Conservation (phyloP, 2,329 filamentous ascomycete species). For the Epicoccum nigrum region DNA sequence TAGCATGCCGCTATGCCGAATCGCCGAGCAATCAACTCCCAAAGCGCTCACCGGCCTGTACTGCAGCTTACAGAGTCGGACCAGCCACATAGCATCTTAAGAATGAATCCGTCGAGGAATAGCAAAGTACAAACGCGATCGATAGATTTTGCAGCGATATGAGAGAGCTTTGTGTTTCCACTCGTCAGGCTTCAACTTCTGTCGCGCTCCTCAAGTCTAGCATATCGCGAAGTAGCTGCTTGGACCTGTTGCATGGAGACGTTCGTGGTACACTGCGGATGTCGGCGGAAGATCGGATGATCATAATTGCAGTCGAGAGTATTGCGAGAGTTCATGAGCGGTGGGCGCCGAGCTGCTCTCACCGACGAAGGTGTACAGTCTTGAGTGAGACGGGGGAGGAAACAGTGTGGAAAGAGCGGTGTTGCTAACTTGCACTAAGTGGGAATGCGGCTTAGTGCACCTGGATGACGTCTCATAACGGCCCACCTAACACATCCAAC, state of each 20-base stretch:
- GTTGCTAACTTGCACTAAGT: constrained; percentile 19
- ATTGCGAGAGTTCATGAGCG: not conserved
- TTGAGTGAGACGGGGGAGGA: constrained; percentile 11
- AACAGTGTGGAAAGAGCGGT: constrained; percentile 36
- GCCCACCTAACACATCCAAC: constrained; percentile 7
- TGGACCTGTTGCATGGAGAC: not conserved
- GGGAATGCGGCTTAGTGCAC: constrained; percentile 5
- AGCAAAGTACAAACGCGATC: too few relatives aligned
- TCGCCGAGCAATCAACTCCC: constrained; percentile 12
- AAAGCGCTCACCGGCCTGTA: constrained; percentile 14
- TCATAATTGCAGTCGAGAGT: constrained; percentile 7
- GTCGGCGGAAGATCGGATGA: constrained; percentile 8
- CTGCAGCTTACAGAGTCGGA: too few relatives aligned
- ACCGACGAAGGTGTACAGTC: constrained; percentile 32
- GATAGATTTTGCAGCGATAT: too few relatives aligned
- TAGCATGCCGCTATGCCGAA: constrained; percentile 6
- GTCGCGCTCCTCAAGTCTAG: too few relatives aligned
- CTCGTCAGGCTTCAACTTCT: too few relatives aligned
- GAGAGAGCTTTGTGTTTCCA: too few relatives aligned
- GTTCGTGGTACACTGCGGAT: not conserved
- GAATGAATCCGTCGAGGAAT: too few relatives aligned
- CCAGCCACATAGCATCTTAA: too few relatives aligned
- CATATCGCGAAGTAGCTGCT: too few relatives aligned
- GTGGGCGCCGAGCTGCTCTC: constrained; percentile 33
- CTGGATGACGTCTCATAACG: constrained; percentile 27